Percentiles rank a stretch among this genome's conserved stretches.
Conservation (phyloP, 305 asterid species). For the Fraxinus paxiana region DNA sequence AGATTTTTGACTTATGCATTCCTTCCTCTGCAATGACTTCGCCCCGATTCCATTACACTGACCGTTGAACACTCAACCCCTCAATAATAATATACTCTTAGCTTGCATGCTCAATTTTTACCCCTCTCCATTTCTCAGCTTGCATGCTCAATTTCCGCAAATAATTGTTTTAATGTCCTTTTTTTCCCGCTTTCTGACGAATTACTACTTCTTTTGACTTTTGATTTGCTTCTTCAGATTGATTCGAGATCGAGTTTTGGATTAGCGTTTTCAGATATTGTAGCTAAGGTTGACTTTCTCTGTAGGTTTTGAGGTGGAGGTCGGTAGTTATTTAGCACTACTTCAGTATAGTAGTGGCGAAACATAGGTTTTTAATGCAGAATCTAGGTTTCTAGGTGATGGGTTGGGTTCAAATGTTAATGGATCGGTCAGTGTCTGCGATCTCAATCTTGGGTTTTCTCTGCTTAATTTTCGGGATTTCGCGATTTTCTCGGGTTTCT, state of each 20-base stretch:
- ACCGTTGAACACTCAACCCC: slow-evolving; percentile 17
- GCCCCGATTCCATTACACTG: slow-evolving; percentile 23
- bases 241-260: slow-evolving; percentile 17
- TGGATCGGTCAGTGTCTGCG: slow-evolving; percentile 55
- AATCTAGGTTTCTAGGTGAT: slow-evolving; percentile 31
- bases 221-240: slow-evolving; percentile 7
- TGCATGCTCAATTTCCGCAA: slow-evolving; percentile 22
- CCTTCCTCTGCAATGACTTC: neutral
- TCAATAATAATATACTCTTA: slow-evolving; percentile 16
- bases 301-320: slow-evolving; percentile 17
- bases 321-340: slow-evolving; percentile 10
- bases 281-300: neutral
- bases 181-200: slow-evolving; percentile 15
- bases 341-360: slow-evolving; percentile 8
- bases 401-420: slow-evolving; percentile 22
- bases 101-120: neutral
- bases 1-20: slow-evolving; percentile 35
- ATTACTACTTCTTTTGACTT: neutral
- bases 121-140: slow-evolving; percentile 4
- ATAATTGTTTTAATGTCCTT: slow-evolving; percentile 16
- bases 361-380: slow-evolving; percentile 20
- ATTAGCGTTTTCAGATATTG: neutral
- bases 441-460: slow-evolving; percentile 37
- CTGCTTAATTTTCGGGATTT: slow-evolving; percentile 43
- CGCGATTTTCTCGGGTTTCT: slow-evolving; percentile 41